Conservation (phyloP, 176 grass and related monocot genomes). For the Hyparrhenia diplandra region DNA sequence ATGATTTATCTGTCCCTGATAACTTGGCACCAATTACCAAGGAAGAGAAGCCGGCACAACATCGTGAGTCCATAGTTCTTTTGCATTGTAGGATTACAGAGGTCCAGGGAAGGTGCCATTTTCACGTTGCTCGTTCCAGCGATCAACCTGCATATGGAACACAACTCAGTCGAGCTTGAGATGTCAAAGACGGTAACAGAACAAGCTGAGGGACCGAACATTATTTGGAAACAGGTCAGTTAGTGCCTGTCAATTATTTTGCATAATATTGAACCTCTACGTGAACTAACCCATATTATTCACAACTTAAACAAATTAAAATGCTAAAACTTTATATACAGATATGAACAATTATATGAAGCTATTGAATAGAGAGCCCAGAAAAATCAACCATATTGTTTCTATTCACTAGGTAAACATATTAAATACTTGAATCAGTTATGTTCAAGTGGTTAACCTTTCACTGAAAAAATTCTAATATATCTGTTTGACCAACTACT, state of each 20-base stretch:
- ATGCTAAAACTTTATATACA: neutral
- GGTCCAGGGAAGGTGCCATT: conserved; percentile 94
- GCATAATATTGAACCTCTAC: neutral
- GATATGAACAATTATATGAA: too few relatives aligned
- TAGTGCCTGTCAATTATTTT: neutral
- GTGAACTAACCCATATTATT: neutral
- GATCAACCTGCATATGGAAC: conserved; percentile 61
- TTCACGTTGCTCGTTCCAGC: conserved; percentile 92
- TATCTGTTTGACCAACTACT: neutral
- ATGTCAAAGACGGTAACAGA: neutral
- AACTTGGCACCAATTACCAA: conserved; percentile 22
- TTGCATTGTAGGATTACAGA: conserved; percentile 22
- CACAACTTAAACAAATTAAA: neutral
- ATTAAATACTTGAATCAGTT: conserved; percentile 10
- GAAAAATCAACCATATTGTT: neutral
- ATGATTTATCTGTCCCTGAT: neutral
- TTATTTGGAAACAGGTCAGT: neutral
- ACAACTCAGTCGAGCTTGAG: neutral
- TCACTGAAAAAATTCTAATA: neutral
- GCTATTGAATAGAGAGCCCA: neutral
- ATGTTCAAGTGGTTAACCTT: neutral
- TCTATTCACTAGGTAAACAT: neutral
- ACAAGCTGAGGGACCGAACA: neutral
- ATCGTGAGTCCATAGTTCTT: neutral
- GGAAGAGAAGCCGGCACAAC: neutral